Base-by-base conservation (phyloP, 2,329 filamentous ascomycete genomes). In the Neonectria punicea region DNA sequence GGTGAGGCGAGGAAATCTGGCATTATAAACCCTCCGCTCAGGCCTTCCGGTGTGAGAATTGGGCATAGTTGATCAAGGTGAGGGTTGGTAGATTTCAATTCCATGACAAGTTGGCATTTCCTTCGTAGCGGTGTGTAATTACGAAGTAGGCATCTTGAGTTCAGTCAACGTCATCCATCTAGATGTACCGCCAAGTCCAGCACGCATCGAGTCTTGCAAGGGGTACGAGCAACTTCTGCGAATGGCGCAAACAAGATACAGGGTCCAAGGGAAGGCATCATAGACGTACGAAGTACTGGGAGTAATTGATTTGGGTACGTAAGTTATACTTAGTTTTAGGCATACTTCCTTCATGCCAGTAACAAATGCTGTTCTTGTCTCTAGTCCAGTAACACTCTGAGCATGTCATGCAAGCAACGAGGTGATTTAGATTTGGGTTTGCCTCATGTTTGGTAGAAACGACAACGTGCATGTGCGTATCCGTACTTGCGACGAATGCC, bases 21-120 rank as follows among this genome's bases (percentile, higher is more conserved):
- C 55, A n/a, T 20, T 54, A 41, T 54, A 53, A 53, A 58, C 32
- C 39, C 53, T 53, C 53, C 46, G 30, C 25, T 18, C 8, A 13
- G 55, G 18, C 20, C 34, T 63, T 16, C 56, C 61, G 61, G 61
- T 64, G 61, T 64, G 43, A 49, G 36, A 54, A 59, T 50, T 16
- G 44, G 61, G 55, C 8, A 59, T 64, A 44, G 56, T 36, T 9
- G 47, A 16, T 30, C 16, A 32, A 50, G 28, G 18, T 34, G 5
- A 25, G 25, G 25, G 25, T 25, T 25, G 14, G 55, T 28, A 11
- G 11, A 25, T 59, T 22, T 2, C 3, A 20, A 25, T 59, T 22
- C 2, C 14, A 18, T 34, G 28, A 36, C 41, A 18, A 32, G 44
- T 13, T 34, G 14, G 14, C 14, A 39, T 39, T 16, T 5, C 7